Evolutionary conservation across 768 basidiomycete genomes (phyloP).

Genomic region (Amanita phalloides): DNA sequence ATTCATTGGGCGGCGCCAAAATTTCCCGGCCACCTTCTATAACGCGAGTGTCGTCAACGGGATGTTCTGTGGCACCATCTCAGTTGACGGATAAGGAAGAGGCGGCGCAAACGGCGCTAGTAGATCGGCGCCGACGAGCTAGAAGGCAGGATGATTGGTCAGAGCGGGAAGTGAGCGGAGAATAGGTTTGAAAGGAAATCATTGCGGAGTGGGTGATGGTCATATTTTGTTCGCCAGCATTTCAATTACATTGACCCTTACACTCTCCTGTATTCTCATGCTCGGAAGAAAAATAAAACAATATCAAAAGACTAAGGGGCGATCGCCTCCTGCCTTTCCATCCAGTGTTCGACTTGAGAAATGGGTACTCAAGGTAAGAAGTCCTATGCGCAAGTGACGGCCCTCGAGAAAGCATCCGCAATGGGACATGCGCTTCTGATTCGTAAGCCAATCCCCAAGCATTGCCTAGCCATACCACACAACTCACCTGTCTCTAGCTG

Average conservation of each 20-base stretch:
- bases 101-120: constrained; percentile 7
- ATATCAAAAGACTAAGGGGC: background rate
- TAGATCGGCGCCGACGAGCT: constrained; percentile 8
- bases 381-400: constrained; percentile 2
- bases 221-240: background rate
- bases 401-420: constrained; percentile 2
- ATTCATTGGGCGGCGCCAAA: background rate
- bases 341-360: background rate
- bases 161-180: constrained; percentile 1
- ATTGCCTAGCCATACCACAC: background rate
- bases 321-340: background rate
- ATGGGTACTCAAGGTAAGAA: background rate
- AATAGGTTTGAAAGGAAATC: background rate
- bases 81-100: constrained; percentile 2
- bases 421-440: constrained; percentile 1
- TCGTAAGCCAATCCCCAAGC: background rate
- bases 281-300: background rate
- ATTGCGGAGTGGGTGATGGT: background rate
- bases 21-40: background rate
- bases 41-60: constrained; percentile 5
- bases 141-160: constrained; percentile 5
- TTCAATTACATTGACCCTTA: background rate
- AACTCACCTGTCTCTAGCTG: background rate
- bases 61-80: constrained; percentile 1
- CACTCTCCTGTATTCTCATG: background rate